Percentiles rank a stretch among this genome's conserved stretches.
These are phyloP conservation scores for Neopestalotiopsis clavispora DNA, from an alignment of 2,329 filamentous ascomycete genomes.

Conservation along the genomic window DNA sequence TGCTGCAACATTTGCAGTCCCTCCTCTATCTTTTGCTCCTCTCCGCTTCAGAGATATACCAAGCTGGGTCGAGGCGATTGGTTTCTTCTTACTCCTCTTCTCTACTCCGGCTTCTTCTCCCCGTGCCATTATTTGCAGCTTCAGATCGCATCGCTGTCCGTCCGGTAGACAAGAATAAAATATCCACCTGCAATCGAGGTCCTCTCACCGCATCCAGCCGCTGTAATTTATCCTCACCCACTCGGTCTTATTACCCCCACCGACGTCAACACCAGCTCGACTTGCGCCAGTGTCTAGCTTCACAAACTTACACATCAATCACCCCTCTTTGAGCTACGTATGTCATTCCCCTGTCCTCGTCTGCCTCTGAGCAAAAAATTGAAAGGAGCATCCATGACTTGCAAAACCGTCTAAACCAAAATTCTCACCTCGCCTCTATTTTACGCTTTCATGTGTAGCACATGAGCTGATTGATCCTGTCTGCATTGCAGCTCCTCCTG, in stretches of 20 bases:
- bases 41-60: background rate
- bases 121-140: slow-evolving; percentile 1
- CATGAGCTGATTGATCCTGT: background rate
- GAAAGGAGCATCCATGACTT: slow-evolving; percentile 2
- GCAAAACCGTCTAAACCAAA: background rate
- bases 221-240: slow-evolving; percentile 7
- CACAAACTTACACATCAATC: background rate
- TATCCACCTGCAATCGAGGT: background rate
- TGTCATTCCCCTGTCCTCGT: background rate
- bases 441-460: background rate
- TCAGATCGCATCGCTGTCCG: background rate
- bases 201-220: slow-evolving; percentile 1
- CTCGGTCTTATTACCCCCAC: slow-evolving; percentile 5
- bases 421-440: background rate
- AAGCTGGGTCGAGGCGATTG: background rate
- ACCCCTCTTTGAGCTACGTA: slow-evolving; percentile 14
- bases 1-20: background rate
- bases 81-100: background rate
- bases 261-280: slow-evolving; percentile 13
- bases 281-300: slow-evolving; percentile 7
- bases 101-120: background rate
- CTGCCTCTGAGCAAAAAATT: background rate
- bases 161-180: background rate
- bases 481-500: background rate
- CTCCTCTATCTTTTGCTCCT: background rate